A percentile compares a stretch with the other conserved stretches of the same genome.
Evolutionary conservation across 1,139 yeast species (phyloP).

Genomic region (Geotrichum reessii): DNA sequence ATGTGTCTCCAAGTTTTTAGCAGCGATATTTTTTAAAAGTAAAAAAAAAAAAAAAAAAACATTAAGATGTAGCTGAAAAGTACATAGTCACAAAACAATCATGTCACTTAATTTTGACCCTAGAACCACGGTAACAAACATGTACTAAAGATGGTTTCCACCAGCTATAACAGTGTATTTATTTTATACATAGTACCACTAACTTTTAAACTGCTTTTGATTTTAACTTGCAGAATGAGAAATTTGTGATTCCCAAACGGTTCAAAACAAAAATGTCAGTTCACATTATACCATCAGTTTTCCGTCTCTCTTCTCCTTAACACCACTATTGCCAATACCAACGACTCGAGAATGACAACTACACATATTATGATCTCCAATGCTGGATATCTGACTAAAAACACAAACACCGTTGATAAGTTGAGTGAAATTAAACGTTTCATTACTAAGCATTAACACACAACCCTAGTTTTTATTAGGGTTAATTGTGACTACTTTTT

Average conservation of each 20-base stretch:
- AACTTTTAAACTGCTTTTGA: too few species aligned
- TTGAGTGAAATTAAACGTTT: not conserved
- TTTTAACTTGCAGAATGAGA: too few species aligned
- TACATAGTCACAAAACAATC: not conserved
- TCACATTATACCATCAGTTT: too few species aligned
- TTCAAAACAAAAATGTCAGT: too few species aligned
- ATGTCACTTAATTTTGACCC: not conserved
- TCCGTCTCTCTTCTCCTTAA: too few species aligned
- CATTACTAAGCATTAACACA: not conserved
- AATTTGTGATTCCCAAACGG: too few species aligned
- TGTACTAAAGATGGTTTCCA: not conserved
- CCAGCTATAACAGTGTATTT: too few species aligned
- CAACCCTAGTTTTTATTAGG: not conserved
- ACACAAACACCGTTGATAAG: not conserved
- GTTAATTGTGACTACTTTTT: slow-evolving; percentile 1
- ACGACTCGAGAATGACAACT: too few species aligned
- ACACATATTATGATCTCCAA: not conserved
- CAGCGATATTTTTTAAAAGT: too few species aligned
- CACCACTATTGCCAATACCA: too few species aligned
- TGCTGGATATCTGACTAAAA: not conserved
- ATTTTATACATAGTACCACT: too few species aligned
- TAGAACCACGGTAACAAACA: not conserved
- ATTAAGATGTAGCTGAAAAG: not conserved
- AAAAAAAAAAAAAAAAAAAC: not conserved
- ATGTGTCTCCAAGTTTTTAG: not conserved